Evolutionary conservation across 371 early-diverging fungal genomes (phyloP).

Genomic region (Mucor sp.): DNA sequence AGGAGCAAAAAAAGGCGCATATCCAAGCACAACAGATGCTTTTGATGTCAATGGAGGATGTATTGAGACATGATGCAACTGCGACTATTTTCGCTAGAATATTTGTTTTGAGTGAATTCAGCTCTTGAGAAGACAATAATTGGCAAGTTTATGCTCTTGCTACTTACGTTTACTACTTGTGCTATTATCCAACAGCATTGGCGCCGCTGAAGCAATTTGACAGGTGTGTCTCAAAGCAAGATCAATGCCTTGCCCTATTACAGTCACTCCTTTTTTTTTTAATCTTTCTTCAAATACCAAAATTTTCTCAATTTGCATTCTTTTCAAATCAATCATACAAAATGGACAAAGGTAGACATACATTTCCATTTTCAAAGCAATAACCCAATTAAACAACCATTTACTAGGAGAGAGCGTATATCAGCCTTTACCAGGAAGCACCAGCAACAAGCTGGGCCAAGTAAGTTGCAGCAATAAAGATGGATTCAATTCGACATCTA

Average conservation of each 20-base stretch:
- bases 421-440: constrained; percentile 11
- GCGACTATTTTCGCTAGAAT: too few relatives aligned
- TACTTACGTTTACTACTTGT: too few relatives aligned
- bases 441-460: not conserved
- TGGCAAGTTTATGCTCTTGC: too few relatives aligned
- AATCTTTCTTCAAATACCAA: not conserved
- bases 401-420: constrained; percentile 18
- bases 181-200: too few relatives aligned
- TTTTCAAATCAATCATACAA: not conserved
- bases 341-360: not conserved
- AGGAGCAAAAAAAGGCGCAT: too few relatives aligned
- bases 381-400: not conserved
- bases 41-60: too few relatives aligned
- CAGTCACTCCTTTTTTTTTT: not conserved
- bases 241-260: not conserved
- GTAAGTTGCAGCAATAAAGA: not conserved
- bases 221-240: not conserved
- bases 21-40: too few relatives aligned
- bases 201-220: not conserved
- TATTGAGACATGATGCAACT: too few relatives aligned
- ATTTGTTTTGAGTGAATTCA: too few relatives aligned
- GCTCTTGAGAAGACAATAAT: too few relatives aligned
- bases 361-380: not conserved
- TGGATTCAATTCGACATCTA: not conserved
- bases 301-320: not conserved